Evolutionary conservation across 2,329 filamentous ascomycete species (phyloP).

Genomic region (Colletotrichum sp.): DNA sequence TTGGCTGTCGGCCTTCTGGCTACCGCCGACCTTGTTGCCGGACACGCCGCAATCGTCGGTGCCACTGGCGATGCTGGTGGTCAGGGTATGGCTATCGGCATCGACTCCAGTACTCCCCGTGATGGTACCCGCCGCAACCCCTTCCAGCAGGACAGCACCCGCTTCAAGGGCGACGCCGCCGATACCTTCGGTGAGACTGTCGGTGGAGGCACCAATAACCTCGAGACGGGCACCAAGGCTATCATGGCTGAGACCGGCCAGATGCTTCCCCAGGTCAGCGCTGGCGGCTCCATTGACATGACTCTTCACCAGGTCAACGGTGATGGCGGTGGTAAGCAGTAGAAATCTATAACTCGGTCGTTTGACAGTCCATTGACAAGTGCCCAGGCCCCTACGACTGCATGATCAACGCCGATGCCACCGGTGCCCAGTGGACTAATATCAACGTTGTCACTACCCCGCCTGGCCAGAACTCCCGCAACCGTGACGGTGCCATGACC

Average conservation of each 20-base stretch:
- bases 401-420: conserved; percentile 67
- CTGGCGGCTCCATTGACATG: conserved; percentile 64
- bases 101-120: conserved; percentile 63
- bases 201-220: conserved; percentile 58
- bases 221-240: conserved; percentile 59
- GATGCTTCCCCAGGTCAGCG: conserved; percentile 62
- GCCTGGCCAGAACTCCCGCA: conserved; percentile 55
- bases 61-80: conserved; percentile 65
- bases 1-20: conserved; percentile 55
- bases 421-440: conserved; percentile 55
- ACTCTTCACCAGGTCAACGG: conserved; percentile 72
- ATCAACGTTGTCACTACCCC: conserved; percentile 61
- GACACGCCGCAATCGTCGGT: conserved; percentile 64
- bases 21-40: conserved; percentile 60
- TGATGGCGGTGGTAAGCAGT: conserved; percentile 61
- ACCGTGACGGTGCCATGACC: conserved; percentile 42
- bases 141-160: conserved; percentile 69
- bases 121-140: conserved; percentile 65
- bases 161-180: conserved; percentile 60
- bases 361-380: neutral
- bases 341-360: neutral
- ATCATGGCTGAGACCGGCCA: conserved; percentile 64
- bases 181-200: conserved; percentile 65
- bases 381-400: conserved; percentile 58
- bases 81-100: conserved; percentile 53